Base-by-base conservation (phyloP, 1,139 yeast genomes). In the Saccharomycopsis hybrid region DNA sequence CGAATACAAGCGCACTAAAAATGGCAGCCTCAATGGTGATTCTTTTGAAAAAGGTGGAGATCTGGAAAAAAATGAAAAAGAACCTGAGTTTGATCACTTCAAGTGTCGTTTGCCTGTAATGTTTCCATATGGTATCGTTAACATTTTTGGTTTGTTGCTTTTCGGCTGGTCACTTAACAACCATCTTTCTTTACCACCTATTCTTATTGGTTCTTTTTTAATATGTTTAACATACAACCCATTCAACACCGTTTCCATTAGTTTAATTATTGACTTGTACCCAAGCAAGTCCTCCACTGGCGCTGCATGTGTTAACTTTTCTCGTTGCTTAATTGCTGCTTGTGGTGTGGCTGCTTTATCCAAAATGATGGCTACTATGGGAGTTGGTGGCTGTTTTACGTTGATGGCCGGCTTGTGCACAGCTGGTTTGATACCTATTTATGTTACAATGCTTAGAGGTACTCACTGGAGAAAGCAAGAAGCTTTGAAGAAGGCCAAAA, bases 311-410 rank as follows among this genome's bases (percentile, higher is more conserved):
- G 72, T 77, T 51, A 82, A 82, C 56, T 66, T 82, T 32, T 70
- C 79, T 8, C 65, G 89, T 55, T 82, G 90, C 57, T 66, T 77
- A 28, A 58, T 73, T 50, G 76, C 80, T 54, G 86, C 89, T 0
- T 70, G 75, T 1, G 80, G 82, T 48, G 70, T 82, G 53, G 87
- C 85, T 1, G 78, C 75, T 27, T 71, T 82, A 28, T 74, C 79
- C 29, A 69, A 65, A 49, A 81, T 83, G 86, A 72, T 73, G 44
- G 51, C 52, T 1, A 48, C 68, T 0, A 67, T 83, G 72, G 73
- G 75, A 0, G 61, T 77, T 2, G 90, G 90, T 2, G 86, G 87
- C 2, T 76, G 84, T 0, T 80, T 79, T 58, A 74, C 84, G 0
- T 67, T 82, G 30, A 65, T 81, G 68, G 71, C 75, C 3, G 78